Evolutionary conservation across 371 early-diverging fungal species (phyloP).

Genomic region (Apophysomyces ossiformis): DNA sequence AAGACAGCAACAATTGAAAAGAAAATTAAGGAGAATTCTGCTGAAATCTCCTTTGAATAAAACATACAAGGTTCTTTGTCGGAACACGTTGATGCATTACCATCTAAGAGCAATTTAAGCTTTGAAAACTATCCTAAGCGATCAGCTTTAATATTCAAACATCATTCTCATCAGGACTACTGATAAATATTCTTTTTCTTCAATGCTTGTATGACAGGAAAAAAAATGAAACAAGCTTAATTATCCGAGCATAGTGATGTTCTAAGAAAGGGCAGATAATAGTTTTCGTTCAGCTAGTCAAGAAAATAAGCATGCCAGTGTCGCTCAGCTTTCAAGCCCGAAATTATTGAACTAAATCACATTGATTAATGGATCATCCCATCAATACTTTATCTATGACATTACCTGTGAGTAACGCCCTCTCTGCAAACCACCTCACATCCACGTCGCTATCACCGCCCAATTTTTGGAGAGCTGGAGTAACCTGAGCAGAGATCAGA

Average conservation of each 20-base stretch:
- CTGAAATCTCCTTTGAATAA: no score
- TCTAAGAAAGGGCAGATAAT: background rate
- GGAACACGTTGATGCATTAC: no score
- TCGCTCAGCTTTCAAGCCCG: background rate
- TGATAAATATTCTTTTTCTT: background rate
- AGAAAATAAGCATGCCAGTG: background rate
- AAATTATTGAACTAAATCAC: slow-evolving; percentile 7
- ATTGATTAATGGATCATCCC: background rate
- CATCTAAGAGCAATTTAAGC: no score
- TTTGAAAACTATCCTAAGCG: no score
- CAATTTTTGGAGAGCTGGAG: slow-evolving; percentile 81
- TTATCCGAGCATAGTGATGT: background rate
- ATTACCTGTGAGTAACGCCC: slow-evolving; percentile 68
- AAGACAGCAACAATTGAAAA: no score
- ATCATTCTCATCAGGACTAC: background rate
- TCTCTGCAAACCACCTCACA: slow-evolving; percentile 91
- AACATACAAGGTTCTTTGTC: no score
- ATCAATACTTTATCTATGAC: background rate
- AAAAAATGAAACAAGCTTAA: background rate
- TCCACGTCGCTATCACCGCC: slow-evolving; percentile 89
- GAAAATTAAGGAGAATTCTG: no score
- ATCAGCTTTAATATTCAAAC: background rate
- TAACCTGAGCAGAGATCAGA: slow-evolving; percentile 70
- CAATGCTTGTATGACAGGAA: background rate
- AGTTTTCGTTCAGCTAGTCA: no score